Base-by-base conservation (phyloP, 148 eudicot genomes). In the Rhododendron molle region DNA sequence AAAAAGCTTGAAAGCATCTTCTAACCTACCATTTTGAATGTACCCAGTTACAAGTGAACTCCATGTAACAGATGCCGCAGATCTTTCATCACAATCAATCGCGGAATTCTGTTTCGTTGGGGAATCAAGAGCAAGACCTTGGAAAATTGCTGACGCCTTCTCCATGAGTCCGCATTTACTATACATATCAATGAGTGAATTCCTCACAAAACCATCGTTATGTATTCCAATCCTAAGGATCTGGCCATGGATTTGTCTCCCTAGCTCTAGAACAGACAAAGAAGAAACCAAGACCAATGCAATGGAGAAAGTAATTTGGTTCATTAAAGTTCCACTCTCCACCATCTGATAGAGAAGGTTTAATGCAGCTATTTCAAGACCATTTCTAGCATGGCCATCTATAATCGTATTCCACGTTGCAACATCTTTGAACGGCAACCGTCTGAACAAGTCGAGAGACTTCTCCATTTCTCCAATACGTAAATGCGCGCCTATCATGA, bases 381-480 rank as follows among this genome's bases (percentile, higher is more conserved):
- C 95, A 67, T 90, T 92, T 83, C 88, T 89, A 86, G 93, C 43
- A 85, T 91, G 89, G 79, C 98, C 98, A 67, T 92, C 94, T 83
- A 94, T 89, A 28, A 93, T 88, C 1, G 96, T 93, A 90, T 96
- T 96, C 99, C 98, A 96, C 4, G 94, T 90, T 5, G 93, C 89
- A 86, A 82, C 86, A 85, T 92, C 94, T 86, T 92, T 94, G 34
- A 84, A 46, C 3, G 96, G 93, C 88, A 92, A 76, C 65, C 76
- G 81, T 91, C 86, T 84, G 84, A 94, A 96, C 81, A 96, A 83
- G 82, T 87, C 90, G 78, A 93, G 85, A 85, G 98, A 67, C 18
- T 71, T 90, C 85, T 89, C 90, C 84, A 87, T 43, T 50, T 93
- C 89, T 60, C 98, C 94, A 76, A 60, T 49, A 60, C 85, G 86